These are phyloP conservation scores for Eimeria nieschulzi DNA, from an alignment of 169 alveolate species.

Conservation along the genomic window DNA sequence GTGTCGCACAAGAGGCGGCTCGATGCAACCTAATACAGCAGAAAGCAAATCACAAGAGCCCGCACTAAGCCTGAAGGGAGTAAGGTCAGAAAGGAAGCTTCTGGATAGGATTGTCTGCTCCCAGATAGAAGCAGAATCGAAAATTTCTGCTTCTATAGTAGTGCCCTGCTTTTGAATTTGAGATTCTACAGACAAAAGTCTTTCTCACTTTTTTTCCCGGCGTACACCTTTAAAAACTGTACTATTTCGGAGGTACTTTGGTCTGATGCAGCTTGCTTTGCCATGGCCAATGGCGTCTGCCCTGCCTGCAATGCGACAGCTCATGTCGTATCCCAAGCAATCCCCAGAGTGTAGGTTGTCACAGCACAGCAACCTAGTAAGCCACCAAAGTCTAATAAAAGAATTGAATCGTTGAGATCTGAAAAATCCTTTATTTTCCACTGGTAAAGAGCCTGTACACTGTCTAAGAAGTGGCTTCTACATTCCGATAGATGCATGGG, in stretches of 20 bases:
- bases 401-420: no score
- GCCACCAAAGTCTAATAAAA: no score
- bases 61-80: no score
- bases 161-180: no score
- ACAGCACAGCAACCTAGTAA: no score
- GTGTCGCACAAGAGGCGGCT: slow-evolving; percentile 65
- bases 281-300: not conserved
- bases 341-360: no score
- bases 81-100: not conserved
- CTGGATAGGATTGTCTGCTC: not conserved
- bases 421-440: no score
- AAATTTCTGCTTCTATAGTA: not conserved
- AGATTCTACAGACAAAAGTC: no score
- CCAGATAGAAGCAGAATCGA: not conserved
- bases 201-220: slow-evolving; percentile 25
- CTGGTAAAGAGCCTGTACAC: no score
- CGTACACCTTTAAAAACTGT: slow-evolving; percentile 20
- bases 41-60: not conserved
- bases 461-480: no score
- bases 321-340: no score
- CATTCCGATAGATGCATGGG: no score
- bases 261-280: slow-evolving; percentile 4
- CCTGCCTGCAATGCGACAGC: slow-evolving; percentile 1
- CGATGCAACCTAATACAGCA: slow-evolving; percentile 34
- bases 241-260: slow-evolving; percentile 3